Percentiles rank a stretch among this genome's conserved stretches.
phyloP scores from a whole-genome alignment of 2,329 filamentous ascomycete species.

The Trichoderma oligosporum region DNA sequence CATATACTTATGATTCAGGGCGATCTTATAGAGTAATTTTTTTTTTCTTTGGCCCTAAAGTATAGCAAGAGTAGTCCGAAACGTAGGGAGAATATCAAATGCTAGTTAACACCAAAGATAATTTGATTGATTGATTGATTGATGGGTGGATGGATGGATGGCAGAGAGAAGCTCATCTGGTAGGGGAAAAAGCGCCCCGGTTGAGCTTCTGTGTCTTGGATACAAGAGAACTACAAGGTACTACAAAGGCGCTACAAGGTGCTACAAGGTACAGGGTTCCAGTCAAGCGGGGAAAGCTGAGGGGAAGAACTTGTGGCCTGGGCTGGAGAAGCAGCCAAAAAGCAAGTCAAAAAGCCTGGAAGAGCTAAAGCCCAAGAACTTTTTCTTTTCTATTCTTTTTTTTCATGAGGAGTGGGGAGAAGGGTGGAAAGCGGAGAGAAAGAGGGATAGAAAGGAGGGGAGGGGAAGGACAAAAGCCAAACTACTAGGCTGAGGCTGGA shows the following conservation, averaged over 20 bases:
- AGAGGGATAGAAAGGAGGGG: neutral
- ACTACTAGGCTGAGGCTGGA: too few relatives aligned
- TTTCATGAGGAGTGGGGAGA: neutral
- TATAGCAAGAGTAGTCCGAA: too few relatives aligned
- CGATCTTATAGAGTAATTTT: too few relatives aligned
- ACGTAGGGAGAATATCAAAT: too few relatives aligned
- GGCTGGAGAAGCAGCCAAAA: neutral
- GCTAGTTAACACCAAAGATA: too few relatives aligned
- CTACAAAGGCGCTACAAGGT: neutral
- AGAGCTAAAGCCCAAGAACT: neutral
- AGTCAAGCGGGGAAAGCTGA: constrained; percentile 17
- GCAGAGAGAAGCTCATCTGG: neutral
- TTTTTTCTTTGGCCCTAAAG: neutral
- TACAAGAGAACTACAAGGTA: neutral
- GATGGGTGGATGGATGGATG: neutral
- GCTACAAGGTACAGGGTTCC: neutral
- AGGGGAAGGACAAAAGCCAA: neutral
- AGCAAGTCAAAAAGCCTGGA: neutral
- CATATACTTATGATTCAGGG: neutral
- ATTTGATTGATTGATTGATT: too few relatives aligned
- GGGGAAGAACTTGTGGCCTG: constrained; percentile 6
- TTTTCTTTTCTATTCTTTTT: neutral
- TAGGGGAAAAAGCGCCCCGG: too few relatives aligned
- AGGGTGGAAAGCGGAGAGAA: neutral
- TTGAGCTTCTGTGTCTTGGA: neutral